Base-by-base conservation (phyloP, 2,329 filamentous ascomycete species). In the Fusarium heterosporum region DNA sequence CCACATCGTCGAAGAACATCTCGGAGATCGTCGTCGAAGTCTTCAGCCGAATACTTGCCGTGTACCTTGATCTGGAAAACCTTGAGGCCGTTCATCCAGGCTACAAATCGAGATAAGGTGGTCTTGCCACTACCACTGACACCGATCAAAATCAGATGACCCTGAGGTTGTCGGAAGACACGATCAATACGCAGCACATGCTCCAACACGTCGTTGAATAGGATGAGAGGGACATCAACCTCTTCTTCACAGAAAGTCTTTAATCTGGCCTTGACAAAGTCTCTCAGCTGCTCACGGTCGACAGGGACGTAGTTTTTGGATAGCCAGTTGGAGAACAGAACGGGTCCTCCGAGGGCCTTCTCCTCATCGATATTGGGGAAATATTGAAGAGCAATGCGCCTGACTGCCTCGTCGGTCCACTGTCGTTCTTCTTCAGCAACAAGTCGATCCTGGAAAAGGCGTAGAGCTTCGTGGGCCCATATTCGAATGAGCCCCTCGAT, bases 11-110 rank as follows among this genome's bases (percentile, higher is more conserved):
- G 90, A 39, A 99, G 87, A 10, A 99, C 96, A 75, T 94, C 95
- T 68, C 96, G 89, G 34, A 99, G 83, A 78, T 99, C 96, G 59
- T 99, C 96, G 75, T 99, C 96, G 75, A 99, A 99, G 80, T 99
- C 96, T 76, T 98, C 96, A 3, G 92, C 92, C 16, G 96, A 97
- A 80, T 99, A 99, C 77, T 95, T 97, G 68, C 96, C 96, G 74
- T 99, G 96, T 0, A 99, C 96, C 84, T 99, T 99, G 85, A 99
- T 99, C 81, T 99, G 96, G 85, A 97, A 99, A 39, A 99, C 94
- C 77, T 95, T 97, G 62, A 99, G 85, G 60, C 96, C 96, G 74
- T 99, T 99, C 96, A 99, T 99, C 96, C 96, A 99, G 45, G 96
- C 96, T 62, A 99, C 96, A 69, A 99, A 99, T 57, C 96, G 91